phyloP scores from a whole-genome alignment of 1,284 basidiomycete genomes.

The Hymenochaete sp. region DNA sequence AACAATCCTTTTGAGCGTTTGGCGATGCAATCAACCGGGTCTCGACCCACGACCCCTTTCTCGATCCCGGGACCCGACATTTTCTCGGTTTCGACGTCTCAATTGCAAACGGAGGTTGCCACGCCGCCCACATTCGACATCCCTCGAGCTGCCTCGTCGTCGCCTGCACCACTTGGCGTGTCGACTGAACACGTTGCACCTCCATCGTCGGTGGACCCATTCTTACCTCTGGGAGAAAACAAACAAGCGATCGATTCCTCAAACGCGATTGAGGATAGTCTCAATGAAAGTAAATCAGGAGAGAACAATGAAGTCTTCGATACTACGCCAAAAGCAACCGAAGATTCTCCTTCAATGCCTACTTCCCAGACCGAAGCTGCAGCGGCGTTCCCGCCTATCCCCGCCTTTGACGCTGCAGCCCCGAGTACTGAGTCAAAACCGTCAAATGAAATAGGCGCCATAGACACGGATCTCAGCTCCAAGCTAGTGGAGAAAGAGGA shows the following conservation, averaged over 20 bases:
- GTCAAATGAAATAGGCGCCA: background rate
- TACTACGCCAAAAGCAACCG: background rate
- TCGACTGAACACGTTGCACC: too few relatives aligned
- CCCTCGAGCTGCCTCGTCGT: too few relatives aligned
- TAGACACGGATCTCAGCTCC: slow-evolving; percentile 15
- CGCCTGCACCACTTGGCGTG: too few relatives aligned
- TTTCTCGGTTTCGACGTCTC: slow-evolving; percentile 27
- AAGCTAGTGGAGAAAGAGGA: slow-evolving; percentile 57
- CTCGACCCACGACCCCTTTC: slow-evolving; percentile 50
- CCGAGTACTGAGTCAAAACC: too few relatives aligned
- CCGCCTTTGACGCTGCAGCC: background rate
- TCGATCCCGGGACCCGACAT: slow-evolving; percentile 35
- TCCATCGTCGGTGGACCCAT: slow-evolving; percentile 35
- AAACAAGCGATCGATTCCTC: too few relatives aligned
- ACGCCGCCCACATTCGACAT: slow-evolving; percentile 9
- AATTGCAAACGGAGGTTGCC: slow-evolving; percentile 9
- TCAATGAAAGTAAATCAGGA: too few relatives aligned
- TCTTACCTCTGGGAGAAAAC: slow-evolving; percentile 37
- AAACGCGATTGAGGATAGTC: too few relatives aligned
- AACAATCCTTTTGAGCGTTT: slow-evolving; percentile 93
- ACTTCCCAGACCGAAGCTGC: slow-evolving; percentile 19
- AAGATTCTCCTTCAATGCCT: slow-evolving; percentile 17
- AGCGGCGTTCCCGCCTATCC: slow-evolving; percentile 38
- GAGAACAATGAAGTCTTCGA: too few relatives aligned
- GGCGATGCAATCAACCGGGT: slow-evolving; percentile 36